A percentile compares a stretch with the other conserved stretches of the same genome.
These are phyloP conservation scores for Coccomyxa subellipsoidea DNA, from an alignment of 163 green algal genomes.

Conservation along the genomic window DNA sequence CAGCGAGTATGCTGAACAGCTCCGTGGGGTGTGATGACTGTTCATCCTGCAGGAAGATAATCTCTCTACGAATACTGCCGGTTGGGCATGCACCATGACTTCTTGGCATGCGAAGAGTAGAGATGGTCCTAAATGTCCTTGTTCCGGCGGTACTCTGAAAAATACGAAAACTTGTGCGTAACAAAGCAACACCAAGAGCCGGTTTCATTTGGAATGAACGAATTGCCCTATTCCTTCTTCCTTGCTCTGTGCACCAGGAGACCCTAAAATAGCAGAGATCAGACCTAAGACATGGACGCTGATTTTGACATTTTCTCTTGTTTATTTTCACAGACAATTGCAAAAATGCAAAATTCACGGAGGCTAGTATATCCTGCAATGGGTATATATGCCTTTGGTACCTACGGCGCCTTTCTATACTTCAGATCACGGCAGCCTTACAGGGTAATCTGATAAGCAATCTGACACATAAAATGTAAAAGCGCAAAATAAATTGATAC, in stretches of 20 bases:
- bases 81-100: neutral
- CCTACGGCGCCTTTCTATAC: neutral
- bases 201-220: neutral
- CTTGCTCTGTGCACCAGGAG: neutral
- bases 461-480: no score
- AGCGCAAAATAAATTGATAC: no score
- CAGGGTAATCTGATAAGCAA: neutral
- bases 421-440: neutral
- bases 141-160: neutral
- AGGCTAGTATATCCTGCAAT: neutral
- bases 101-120: neutral
- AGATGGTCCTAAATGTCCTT: neutral
- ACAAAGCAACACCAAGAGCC: neutral
- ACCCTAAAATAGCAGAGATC: no score
- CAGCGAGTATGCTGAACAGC: neutral
- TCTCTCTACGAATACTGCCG: neutral
- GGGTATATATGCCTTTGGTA: neutral
- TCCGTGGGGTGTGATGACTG: neutral
- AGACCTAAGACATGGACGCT: no score
- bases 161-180: neutral
- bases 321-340: no score
- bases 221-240: neutral
- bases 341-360: neutral
- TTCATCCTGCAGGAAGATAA: neutral
- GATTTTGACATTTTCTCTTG: no score